Evolutionary conservation across 164 flowering plant species (phyloP), one percentile per base, ranked within the genome.

Genomic region (Sedum album): DNA sequence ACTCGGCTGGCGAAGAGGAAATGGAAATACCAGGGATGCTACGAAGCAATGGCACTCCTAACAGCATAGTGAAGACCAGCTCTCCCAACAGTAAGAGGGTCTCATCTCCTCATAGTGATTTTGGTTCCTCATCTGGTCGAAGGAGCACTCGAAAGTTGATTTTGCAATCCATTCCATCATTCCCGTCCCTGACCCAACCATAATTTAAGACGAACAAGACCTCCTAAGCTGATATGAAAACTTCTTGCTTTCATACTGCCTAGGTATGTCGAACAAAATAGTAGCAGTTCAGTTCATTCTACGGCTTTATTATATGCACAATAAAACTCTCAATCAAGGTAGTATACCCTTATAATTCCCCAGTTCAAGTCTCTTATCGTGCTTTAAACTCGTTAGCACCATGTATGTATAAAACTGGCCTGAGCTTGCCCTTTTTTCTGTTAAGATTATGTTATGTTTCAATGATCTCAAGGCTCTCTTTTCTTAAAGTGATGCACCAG

Each of bases 21-120:
- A 66, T 66, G 30, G 61, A 26, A 36, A 71, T 71, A n/a, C 65
- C 69, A 25, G 69, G 66, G 25, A 75, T 68, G 26, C 72, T 38
- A 41, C 70, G 69, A 31, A 65, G 76, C 5, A 72, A 25, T 4
- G 44, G 55, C 53, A 38, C 65, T 21, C 28, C 65, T 41, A 28
- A 28, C 20, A 66, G 44, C 28, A 21, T 14, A 1, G 70, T 68
- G 55, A 76, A 70, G 66, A 30, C 74, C 28, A 18, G 38, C 49
- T 75, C 82, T 49, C 80, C 79, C 38, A 75, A 68, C 67, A 21
- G 67, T 48, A 79, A 77, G 69, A 73, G 80, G 67, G 42, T 80
- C 14, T 71, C 78, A 26, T 73, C 78, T 25, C 75, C 80, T 69
- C 69, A 69, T n/a, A 38, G 46, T 21, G 66, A 64, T 33, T 36